Base-by-base conservation (phyloP, 2,329 filamentous ascomycete genomes). In the Ascochyta koolunga region DNA sequence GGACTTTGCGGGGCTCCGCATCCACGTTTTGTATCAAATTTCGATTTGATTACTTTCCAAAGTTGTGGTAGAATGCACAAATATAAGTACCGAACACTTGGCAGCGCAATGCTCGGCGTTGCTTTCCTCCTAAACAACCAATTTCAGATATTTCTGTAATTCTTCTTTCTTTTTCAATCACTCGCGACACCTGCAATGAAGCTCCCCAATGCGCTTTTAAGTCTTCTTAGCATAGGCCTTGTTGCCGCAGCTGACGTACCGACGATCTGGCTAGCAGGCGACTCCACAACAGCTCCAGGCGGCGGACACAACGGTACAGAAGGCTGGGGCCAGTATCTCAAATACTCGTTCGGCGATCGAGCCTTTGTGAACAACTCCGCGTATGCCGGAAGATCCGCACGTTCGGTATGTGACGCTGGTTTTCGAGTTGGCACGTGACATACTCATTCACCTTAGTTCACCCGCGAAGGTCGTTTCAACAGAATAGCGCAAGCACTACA, bases 361-460 rank as follows among this genome's bases (percentile, higher is more conserved):
- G 61, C 57, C 0, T 36, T 45, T 4, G 80, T 88, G 6, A 78
- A 82, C 55, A 89, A 89, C 76, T 76, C 82, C 40, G 87, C 87
- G 8, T 80, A 86, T 13, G 86, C 79, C 3, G 87, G 87, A 15
- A 83, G 86, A 29, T 87, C 84, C 9, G 86, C 87, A 1, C 80
- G 87, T 29, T 87, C 84, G 6, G 51, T 54, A 48, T 40, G 39
- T 27, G 21, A n/a, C 4, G n/a, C 16, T 0, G 11, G 27, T 29
- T 5, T 29, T 29, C 27, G 11, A 29, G 10, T 29, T 29, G 27
- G 11, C 27, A 8, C 24, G 24, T 29, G 27, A 29, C 27, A 13
- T 3, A 13, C 27, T 29, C 27, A 10, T 5, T 13, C 7, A 22
- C 10, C 2, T 15, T 6, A 54, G 51, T 89, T 82, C 72, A 86